phyloP scores from a whole-genome alignment of 805 yeast genomes.

The Hanseniaspora osmophila region DNA sequence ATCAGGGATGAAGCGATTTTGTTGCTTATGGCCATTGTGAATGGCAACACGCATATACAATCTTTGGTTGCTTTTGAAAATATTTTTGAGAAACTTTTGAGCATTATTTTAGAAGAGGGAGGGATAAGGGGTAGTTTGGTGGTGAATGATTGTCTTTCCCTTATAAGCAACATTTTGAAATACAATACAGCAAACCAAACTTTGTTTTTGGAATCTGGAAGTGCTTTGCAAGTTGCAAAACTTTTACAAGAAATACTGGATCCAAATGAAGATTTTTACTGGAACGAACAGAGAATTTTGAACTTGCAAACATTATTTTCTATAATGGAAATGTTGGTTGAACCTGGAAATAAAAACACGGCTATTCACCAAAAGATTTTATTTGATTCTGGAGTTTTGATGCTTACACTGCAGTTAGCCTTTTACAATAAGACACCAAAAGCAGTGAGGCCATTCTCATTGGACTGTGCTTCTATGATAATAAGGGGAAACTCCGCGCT shows the following conservation, averaged over 20 bases:
- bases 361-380: slow-evolving; percentile 46
- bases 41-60: slow-evolving; percentile 65
- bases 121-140: slow-evolving; percentile 77
- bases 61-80: slow-evolving; percentile 90
- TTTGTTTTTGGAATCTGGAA: slow-evolving; percentile 71
- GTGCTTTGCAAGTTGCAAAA: slow-evolving; percentile 49
- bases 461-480: slow-evolving; percentile 64
- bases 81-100: slow-evolving; percentile 69
- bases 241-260: slow-evolving; percentile 50
- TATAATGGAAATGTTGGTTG: slow-evolving; percentile 57
- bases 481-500: slow-evolving; percentile 51
- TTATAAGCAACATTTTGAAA: slow-evolving; percentile 56
- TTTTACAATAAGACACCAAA: slow-evolving; percentile 56
- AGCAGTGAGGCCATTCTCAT: slow-evolving; percentile 49
- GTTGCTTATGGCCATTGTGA: slow-evolving; percentile 68
- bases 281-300: slow-evolving; percentile 65
- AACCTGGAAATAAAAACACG: slow-evolving; percentile 58
- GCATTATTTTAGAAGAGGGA: slow-evolving; percentile 75
- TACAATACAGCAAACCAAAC: slow-evolving; percentile 86
- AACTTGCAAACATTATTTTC: slow-evolving; percentile 58
- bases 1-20: slow-evolving; percentile 78
- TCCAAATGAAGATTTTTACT: slow-evolving; percentile 34
- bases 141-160: slow-evolving; percentile 79
- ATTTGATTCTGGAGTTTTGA: slow-evolving; percentile 42
- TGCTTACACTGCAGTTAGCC: slow-evolving; percentile 52